Evolutionary conservation across 805 yeast species (phyloP).

Genomic region (Candida methanosorbosa): DNA sequence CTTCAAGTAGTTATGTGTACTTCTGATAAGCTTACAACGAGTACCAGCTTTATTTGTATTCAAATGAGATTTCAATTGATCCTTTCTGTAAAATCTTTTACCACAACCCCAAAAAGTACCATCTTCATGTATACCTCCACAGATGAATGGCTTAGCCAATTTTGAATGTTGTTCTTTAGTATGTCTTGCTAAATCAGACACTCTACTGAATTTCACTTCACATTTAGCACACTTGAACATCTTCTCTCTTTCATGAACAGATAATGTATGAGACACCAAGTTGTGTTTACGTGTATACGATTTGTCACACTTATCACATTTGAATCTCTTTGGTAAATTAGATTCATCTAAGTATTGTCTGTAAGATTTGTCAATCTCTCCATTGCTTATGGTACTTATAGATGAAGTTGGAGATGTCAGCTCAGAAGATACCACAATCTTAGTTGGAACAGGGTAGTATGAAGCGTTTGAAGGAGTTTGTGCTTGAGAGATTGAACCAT

Average conservation of each 20-base stretch:
- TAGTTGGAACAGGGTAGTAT: not conserved
- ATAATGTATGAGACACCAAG: slow-evolving; percentile 17
- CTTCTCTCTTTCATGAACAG: slow-evolving; percentile 17
- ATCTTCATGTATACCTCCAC: slow-evolving; percentile 13
- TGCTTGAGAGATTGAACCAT: not conserved
- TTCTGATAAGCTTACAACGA: slow-evolving; percentile 7
- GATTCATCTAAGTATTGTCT: no score
- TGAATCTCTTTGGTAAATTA: slow-evolving; percentile 8
- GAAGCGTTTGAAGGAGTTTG: not conserved
- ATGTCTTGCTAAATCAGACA: slow-evolving; percentile 15
- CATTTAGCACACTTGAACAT: slow-evolving; percentile 14
- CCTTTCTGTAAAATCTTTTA: slow-evolving; percentile 14
- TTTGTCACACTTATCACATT: slow-evolving; percentile 17
- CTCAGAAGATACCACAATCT: no score
- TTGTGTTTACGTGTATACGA: slow-evolving; percentile 21
- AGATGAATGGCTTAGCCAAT: slow-evolving; percentile 12
- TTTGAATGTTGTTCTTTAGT: slow-evolving; percentile 15
- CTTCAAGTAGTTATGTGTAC: no score
- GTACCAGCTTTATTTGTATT: slow-evolving; percentile 15
- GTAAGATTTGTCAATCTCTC: no score
- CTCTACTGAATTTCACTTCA: slow-evolving; percentile 11
- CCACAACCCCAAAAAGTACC: slow-evolving; percentile 18
- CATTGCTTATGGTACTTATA: no score
- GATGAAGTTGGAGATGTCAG: not conserved
- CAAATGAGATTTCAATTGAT: slow-evolving; percentile 16